A percentile compares a stretch with the other conserved stretches of the same genome.
phyloP scores from a whole-genome alignment of 768 basidiomycete species.

The Filobasidium wieringae region DNA sequence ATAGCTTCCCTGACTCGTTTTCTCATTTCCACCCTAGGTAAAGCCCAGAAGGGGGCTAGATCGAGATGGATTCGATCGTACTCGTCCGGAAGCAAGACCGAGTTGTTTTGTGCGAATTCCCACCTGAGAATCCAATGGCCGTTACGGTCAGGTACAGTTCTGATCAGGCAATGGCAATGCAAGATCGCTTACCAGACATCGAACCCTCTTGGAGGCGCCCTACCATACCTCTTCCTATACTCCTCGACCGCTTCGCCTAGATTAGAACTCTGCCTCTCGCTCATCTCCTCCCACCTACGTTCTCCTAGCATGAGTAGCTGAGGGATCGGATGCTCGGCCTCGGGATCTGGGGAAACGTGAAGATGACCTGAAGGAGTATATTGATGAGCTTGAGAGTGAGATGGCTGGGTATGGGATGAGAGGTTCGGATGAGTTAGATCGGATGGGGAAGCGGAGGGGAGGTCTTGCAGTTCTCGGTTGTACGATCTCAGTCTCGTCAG shows the following conservation, averaged over 20 bases:
- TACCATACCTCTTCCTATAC: conserved; percentile 38
- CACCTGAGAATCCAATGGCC: conserved; percentile 12
- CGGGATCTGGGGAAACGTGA: conserved; percentile 16
- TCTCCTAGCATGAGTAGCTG: conserved; percentile 34
- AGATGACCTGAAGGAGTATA: conserved; percentile 36
- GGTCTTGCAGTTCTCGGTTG: neutral
- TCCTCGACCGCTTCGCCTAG: conserved; percentile 37
- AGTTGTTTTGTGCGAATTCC: conserved; percentile 27
- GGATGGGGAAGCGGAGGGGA: too few relatives aligned
- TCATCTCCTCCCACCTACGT: conserved; percentile 36
- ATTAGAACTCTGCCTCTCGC: conserved; percentile 35
- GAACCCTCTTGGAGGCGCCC: conserved; percentile 40
- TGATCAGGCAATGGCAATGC: neutral
- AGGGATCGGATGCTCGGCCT: conserved; percentile 37
- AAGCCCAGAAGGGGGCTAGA: conserved; percentile 36
- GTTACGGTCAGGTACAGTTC: neutral
- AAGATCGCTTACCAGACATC: conserved; percentile 34
- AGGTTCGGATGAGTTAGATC: conserved; percentile 1
- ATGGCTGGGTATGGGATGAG: neutral
- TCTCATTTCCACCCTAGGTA: conserved; percentile 33
- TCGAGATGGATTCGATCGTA: conserved; percentile 38
- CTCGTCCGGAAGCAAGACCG: conserved; percentile 36
- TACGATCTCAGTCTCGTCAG: conserved; percentile 21
- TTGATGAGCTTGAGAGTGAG: conserved; percentile 3
- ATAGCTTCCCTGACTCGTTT: conserved; percentile 35